Conservation (phyloP, 2,329 filamentous ascomycete genomes). For the Fusarium sp. region DNA sequence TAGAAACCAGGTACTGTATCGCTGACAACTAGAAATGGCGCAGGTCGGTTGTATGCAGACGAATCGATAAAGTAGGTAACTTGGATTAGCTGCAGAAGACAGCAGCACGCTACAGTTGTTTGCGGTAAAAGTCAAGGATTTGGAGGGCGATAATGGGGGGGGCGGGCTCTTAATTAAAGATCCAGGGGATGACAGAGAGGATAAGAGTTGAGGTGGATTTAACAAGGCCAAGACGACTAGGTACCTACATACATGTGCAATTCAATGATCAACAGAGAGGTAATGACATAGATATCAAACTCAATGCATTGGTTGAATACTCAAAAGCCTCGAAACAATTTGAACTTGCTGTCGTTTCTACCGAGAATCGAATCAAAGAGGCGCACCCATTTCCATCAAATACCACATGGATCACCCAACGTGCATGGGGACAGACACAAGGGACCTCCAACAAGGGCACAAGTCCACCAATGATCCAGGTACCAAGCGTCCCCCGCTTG, state of each 20-base stretch:
- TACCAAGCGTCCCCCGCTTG: conserved; percentile 36
- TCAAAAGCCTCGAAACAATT: background rate
- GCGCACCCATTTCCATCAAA: conserved; percentile 7
- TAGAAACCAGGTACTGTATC: background rate
- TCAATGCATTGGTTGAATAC: background rate
- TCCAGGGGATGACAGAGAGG: background rate
- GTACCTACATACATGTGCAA: background rate
- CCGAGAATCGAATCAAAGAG: background rate
- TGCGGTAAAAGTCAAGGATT: conserved; percentile 18
- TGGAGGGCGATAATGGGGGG: conserved; percentile 6
- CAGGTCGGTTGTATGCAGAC: conserved; percentile 12
- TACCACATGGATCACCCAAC: conserved; percentile 20
- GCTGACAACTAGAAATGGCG: conserved; percentile 11
- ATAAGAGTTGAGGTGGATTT: background rate
- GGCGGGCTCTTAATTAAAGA: conserved; percentile 22
- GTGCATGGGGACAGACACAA: conserved; percentile 6
- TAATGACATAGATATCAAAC: background rate
- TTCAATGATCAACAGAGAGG: background rate
- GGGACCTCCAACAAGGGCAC: conserved; percentile 36
- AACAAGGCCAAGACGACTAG: background rate
- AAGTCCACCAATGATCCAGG: conserved; percentile 38
- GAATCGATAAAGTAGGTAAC: conserved; percentile 16
- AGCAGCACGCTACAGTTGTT: conserved; percentile 12
- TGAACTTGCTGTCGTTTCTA: background rate
- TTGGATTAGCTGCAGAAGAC: conserved; percentile 8